A percentile compares a stretch with the other conserved stretches of the same genome.
Evolutionary conservation across 139 green algal genomes (phyloP).

Genomic region (Chlorella sp.): DNA sequence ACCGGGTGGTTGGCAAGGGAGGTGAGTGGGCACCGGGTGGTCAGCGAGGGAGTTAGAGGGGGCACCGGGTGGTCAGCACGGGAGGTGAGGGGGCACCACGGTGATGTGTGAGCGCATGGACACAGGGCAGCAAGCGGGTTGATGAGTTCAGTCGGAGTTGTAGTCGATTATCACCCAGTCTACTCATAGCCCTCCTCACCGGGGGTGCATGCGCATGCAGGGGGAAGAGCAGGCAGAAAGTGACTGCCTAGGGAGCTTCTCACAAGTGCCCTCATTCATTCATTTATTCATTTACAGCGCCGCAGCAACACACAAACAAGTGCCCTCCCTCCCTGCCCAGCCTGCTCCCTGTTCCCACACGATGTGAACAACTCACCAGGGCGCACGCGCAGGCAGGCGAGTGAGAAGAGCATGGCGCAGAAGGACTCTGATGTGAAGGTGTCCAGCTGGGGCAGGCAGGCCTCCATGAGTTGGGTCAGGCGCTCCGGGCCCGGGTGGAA

Average conservation of each 20-base stretch:
- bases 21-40: background rate
- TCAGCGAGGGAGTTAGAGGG: background rate
- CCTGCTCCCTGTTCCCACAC: too few relatives aligned
- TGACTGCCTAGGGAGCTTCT: too few relatives aligned
- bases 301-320: too few relatives aligned
- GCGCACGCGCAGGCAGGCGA: conserved; percentile 22
- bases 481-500: conserved; percentile 20
- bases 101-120: background rate
- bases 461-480: conserved; percentile 1
- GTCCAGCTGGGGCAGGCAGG: conserved; percentile 12
- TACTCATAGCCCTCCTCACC: too few relatives aligned
- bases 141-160: background rate
- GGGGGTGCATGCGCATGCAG: too few relatives aligned
- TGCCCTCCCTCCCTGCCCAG: too few relatives aligned
- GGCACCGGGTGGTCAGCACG: too few relatives aligned
- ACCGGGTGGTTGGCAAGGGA: background rate
- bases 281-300: too few relatives aligned
- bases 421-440: conserved; percentile 24
- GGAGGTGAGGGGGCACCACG: background rate
- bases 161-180: background rate
- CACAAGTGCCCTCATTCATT: too few relatives aligned
- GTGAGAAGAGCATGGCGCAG: conserved; percentile 19
- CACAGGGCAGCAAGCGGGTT: background rate
- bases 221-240: too few relatives aligned
- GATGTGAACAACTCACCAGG: background rate